Base-by-base conservation (phyloP, 148 eudicot genomes). In the Rhododendron ferrugineum region DNA sequence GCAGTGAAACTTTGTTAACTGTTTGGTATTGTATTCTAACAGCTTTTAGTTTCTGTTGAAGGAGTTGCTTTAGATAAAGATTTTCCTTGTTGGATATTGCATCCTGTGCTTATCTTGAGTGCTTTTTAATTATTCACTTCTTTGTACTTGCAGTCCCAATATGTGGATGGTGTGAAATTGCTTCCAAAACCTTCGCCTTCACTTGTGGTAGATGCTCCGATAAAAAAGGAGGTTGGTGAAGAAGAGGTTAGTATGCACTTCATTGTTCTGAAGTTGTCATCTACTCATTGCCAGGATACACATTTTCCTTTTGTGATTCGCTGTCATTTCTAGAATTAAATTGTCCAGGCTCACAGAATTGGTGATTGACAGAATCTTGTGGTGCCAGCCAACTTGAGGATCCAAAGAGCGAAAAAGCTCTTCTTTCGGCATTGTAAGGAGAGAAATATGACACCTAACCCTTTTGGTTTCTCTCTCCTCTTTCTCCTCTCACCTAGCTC, bases 111-210 rank as follows among this genome's bases (percentile, higher is more conserved):
- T 79, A 49, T 79, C 58, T 79, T 78, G 60, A 79, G 22, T 79
- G 22, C 81, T 79, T 79, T 78, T 79, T 47, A 5, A 79, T 49
- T 28, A 1, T 79, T 28, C 4, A 16, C 49, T 49, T 49, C 8
- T 52, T 78, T 68, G 15, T 50, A 49, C 60, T 66, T 80, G 68
- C 86, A 92, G 92, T 86, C 91, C 56, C 91, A 91, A 34, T 88
- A 78, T 86, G 84, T 76, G 81, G 94, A 91, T 58, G 85, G 68
- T 85, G 79, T 86, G 52, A 89, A 83, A 85, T 87, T 90, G 78
- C 93, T 88, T 87, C 90, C 91, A 30, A 91, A 85, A 86, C 92
- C 94, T 78, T 87, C 85, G 60, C 91, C 91, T 77, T 26, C 87
- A 62, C 79, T 84, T 60, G 74, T 80, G 40, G 78, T 81, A 36